Evolutionary conservation across 805 yeast species (phyloP).

Genomic region (Lachancea lanzarotensis): DNA sequence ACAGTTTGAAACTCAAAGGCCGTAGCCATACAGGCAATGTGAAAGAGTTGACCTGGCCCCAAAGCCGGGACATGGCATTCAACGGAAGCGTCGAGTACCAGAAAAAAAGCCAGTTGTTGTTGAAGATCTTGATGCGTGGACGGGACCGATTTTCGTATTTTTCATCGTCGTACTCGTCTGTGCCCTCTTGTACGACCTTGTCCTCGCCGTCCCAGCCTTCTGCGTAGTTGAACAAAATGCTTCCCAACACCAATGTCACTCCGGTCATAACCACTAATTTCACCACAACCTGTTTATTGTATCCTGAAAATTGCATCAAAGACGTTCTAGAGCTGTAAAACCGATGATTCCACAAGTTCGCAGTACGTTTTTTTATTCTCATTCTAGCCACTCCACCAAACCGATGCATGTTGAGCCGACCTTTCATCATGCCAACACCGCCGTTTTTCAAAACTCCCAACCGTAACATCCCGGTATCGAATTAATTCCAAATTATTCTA

Average conservation of each 20-base stretch:
- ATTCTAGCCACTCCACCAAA: slow-evolving; percentile 10
- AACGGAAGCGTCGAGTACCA: slow-evolving; percentile 87
- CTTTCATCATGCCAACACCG: slow-evolving; percentile 35
- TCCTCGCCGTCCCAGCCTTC: slow-evolving; percentile 24
- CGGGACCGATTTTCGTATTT: neutral
- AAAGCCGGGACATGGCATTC: slow-evolving; percentile 81
- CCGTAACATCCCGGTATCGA: slow-evolving; percentile 3
- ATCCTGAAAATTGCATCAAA: slow-evolving; percentile 2
- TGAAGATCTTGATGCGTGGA: slow-evolving; percentile 34
- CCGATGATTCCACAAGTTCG: slow-evolving; percentile 19
- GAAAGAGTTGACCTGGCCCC: slow-evolving; percentile 88
- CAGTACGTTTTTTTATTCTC: slow-evolving; percentile 25
- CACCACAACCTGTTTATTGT: slow-evolving; percentile 12
- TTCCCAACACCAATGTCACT: slow-evolving; percentile 26
- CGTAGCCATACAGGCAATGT: slow-evolving; percentile 85
- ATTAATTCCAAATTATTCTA: too few species aligned
- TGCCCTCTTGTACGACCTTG: slow-evolving; percentile 33
- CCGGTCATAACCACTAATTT: slow-evolving; percentile 29
- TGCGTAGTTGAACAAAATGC: slow-evolving; percentile 20
- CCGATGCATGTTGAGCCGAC: slow-evolving; percentile 3
- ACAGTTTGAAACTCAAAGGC: slow-evolving; percentile 70
- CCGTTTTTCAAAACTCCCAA: slow-evolving; percentile 2
- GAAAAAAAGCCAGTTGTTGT: slow-evolving; percentile 75
- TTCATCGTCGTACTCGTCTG: slow-evolving; percentile 51
- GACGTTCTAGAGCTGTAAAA: slow-evolving; percentile 12